Evolutionary conservation across 345 rosid species (phyloP), one percentile per base, ranked within the genome.

Genomic region (Barbarea vulgaris): DNA sequence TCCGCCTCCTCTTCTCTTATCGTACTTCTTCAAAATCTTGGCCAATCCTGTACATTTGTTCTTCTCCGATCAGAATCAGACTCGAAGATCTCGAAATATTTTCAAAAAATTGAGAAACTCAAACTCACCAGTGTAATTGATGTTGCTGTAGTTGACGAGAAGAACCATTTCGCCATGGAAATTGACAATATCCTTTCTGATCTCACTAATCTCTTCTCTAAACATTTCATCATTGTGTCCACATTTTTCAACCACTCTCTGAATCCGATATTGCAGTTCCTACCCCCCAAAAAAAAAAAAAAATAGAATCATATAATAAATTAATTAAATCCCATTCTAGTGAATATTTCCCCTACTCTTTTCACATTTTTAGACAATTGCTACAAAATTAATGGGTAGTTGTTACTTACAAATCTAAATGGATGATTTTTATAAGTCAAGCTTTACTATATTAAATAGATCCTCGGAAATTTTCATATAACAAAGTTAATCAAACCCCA

Each of bases 141-240:
- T 77, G 64, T 85, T 89, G 85, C 97, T 93, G 77, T 93, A 93
- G 76, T 91, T 87, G 50, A 82, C 87, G 4, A 93, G 72, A 37
- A 93, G 88, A 61, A 93, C 96, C 97, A 93, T 93, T 77, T 93
- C 97, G 4, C 97, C 98, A 11, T 91, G 98, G 83, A 93, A 91
- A 80, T 93, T 79, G 68, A 93, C 84, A n/a, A 88, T 89, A 6
- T 85, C 86, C 37, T 81, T 89, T 78, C 86, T 86, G 7, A 88
- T 85, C 67, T 79, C 85, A 50, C 76, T 60, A 85, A 87, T 86
- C 70, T 85, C 85, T 17, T 82, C 83, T 79, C 70, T 77, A 54
- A 81, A 84, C 41, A 79, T 78, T 2, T 66, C 56, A 42, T 89
- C 87, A 33, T 73, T 76, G 28, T 80, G 72, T 3, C 85, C 89